Evolutionary conservation across 2,329 filamentous ascomycete genomes (phyloP).

Genomic region (Calonectria montana): DNA sequence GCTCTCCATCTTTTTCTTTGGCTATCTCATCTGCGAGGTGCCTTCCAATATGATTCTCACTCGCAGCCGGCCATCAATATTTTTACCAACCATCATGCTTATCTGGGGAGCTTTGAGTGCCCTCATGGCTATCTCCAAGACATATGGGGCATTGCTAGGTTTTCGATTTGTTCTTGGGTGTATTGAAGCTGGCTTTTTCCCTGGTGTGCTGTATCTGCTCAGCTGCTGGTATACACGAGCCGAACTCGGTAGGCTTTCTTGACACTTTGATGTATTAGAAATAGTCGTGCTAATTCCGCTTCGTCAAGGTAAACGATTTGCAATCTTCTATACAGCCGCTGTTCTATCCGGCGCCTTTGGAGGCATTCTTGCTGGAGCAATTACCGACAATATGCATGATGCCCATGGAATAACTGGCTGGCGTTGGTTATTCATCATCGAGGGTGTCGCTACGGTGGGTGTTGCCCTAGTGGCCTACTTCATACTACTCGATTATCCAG

Average conservation of each 20-base stretch:
- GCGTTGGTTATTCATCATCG: slow-evolving; percentile 29
- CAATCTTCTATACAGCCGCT: slow-evolving; percentile 32
- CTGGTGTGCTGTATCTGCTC: slow-evolving; percentile 63
- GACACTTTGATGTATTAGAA: no score
- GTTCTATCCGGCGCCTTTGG: slow-evolving; percentile 27
- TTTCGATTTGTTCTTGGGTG: slow-evolving; percentile 60
- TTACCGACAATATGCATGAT: slow-evolving; percentile 22
- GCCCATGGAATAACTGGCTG: slow-evolving; percentile 26
- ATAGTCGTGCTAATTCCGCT: no score
- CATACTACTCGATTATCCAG: slow-evolving; percentile 28
- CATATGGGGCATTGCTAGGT: slow-evolving; percentile 59
- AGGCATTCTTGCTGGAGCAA: slow-evolving; percentile 30
- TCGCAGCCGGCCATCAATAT: slow-evolving; percentile 60
- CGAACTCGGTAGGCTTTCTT: slow-evolving; percentile 24
- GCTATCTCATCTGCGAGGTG: slow-evolving; percentile 64
- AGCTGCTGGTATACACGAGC: slow-evolving; percentile 65
- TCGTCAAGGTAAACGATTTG: slow-evolving; percentile 26
- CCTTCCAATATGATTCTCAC: slow-evolving; percentile 65
- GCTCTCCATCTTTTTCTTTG: slow-evolving; percentile 57
- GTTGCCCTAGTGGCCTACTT: slow-evolving; percentile 19
- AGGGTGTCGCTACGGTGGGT: slow-evolving; percentile 21
- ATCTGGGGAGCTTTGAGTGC: slow-evolving; percentile 55
- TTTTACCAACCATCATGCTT: slow-evolving; percentile 61
- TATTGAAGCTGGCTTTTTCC: slow-evolving; percentile 63
- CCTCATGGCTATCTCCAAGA: slow-evolving; percentile 61